Base-by-base conservation (phyloP, 495 filamentous ascomycete species). In the Lepidopterella palustris region DNA sequence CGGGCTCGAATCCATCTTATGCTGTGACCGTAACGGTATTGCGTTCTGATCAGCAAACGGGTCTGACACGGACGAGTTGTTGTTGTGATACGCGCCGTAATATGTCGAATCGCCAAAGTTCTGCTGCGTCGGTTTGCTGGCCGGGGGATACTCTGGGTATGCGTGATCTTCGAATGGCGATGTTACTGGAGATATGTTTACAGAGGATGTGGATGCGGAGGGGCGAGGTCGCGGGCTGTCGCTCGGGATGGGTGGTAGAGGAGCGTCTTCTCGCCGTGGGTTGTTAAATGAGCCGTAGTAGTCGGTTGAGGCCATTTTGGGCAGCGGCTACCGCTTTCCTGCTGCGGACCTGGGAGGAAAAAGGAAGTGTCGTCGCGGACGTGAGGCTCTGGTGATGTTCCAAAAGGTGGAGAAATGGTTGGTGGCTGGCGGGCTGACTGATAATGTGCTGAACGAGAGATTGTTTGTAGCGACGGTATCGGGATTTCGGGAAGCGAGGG, bases 251-350 rank as follows among this genome's bases (percentile, higher is more conserved):
- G 74, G 68, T 74, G 75, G 73, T 72, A 80, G 67, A 68, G 75
- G 56, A 71, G 75, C 48, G 72, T 80, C 73, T 57, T 69, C 70
- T 52, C 67, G 66, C 15, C 50, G 64, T 68, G 32, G 39, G 63
- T 81, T 76, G 58, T 75, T 76, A 52, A 75, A 70, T 1, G 69
- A 68, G 69, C 81, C 80, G 76, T 91, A 91, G 73, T 90, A 91
- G 58, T 90, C 85, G 78, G 90, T 88, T 60, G 88, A 80, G 53
- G 90, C 87, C 90, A 95, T 96, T 68, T 48, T 82, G 71, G 66
- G 27, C 26, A 50, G 47, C 21, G 23, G n/a, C n/a, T n/a, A n/a
- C n/a, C n/a, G n/a, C n/a, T n/a, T n/a, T n/a, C n/a, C n/a, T n/a
- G n/a, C n/a, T n/a, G n/a, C n/a, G n/a, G n/a, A n/a, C n/a, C n/a